phyloP scores from a whole-genome alignment of 2,329 filamentous ascomycete genomes.

The Neopestalotiopsis sp. region DNA sequence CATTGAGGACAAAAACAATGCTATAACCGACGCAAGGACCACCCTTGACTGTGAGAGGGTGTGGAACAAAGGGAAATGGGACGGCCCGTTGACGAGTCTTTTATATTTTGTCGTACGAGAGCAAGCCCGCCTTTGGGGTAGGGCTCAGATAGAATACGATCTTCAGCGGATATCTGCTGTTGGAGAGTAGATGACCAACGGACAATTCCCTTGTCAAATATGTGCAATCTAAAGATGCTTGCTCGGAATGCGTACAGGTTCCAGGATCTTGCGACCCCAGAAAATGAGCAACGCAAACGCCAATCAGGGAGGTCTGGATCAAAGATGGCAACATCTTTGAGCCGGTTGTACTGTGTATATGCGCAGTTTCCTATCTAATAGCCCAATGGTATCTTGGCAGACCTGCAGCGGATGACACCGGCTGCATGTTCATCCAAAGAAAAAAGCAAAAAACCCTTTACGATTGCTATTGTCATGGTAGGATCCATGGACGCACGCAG shows the following conservation, averaged over 20 bases:
- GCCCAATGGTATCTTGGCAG: constrained; percentile 8
- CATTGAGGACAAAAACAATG: constrained; percentile 26
- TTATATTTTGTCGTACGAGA: constrained; percentile 34
- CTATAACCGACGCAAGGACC: constrained; percentile 25
- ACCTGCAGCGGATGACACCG: neutral
- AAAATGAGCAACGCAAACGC: neutral
- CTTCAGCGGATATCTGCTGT: constrained; percentile 11
- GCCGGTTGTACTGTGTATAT: neutral
- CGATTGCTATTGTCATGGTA: neutral
- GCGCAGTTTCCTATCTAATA: constrained; percentile 6
- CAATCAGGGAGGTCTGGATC: neutral
- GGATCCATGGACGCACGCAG: neutral
- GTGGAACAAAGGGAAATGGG: constrained; percentile 30
- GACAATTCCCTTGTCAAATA: neutral
- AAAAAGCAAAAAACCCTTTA: neutral
- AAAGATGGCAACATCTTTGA: neutral
- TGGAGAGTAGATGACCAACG: neutral
- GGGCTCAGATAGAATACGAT: neutral
- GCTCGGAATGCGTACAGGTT: neutral
- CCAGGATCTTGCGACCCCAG: constrained; percentile 6
- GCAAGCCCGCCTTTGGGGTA: neutral
- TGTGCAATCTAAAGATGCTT: constrained; percentile 5
- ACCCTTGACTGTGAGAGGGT: constrained; percentile 26
- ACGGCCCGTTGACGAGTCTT: constrained; percentile 29
- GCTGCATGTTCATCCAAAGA: constrained; percentile 2